phyloP scores from a whole-genome alignment of 345 rosid species.

The Lumnitzera racemosa region DNA sequence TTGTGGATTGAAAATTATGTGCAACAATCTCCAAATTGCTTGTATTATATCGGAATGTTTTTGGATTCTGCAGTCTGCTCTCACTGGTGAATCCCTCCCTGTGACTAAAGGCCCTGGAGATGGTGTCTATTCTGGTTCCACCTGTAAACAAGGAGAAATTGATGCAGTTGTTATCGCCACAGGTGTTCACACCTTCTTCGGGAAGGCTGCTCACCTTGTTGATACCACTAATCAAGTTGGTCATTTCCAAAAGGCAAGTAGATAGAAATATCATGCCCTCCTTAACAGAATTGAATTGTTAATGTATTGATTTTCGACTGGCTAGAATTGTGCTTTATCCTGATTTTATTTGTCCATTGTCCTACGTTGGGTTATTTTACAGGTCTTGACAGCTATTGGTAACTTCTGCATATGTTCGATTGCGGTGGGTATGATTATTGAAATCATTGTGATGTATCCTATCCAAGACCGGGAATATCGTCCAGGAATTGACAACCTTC shows the following conservation, averaged over 20 bases:
- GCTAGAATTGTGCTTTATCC: not conserved
- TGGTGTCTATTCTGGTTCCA: slow-evolving; percentile 96
- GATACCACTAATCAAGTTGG: slow-evolving; percentile 99
- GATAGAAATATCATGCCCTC: slow-evolving; percentile 4
- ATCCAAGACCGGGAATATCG: slow-evolving; percentile 89
- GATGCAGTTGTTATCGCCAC: slow-evolving; percentile 97
- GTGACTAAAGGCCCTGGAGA: slow-evolving; percentile 96
- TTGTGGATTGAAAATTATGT: not conserved
- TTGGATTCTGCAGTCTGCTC: slow-evolving; percentile 67
- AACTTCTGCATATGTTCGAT: slow-evolving; percentile 98
- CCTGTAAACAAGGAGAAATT: slow-evolving; percentile 96
- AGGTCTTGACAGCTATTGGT: slow-evolving; percentile 98
- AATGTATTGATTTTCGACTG: not conserved
- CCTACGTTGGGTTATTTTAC: slow-evolving; percentile 9
- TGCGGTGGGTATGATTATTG: slow-evolving; percentile 87
- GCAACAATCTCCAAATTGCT: not conserved
- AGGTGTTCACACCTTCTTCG: slow-evolving; percentile 96
- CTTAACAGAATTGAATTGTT: not conserved
- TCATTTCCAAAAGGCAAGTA: slow-evolving; percentile 84
- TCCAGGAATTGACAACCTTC: slow-evolving; percentile 98
- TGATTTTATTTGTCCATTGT: slow-evolving; percentile 1
- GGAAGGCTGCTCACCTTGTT: slow-evolving; percentile 97
- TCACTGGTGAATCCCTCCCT: slow-evolving; percentile 97
- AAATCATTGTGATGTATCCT: slow-evolving; percentile 92
- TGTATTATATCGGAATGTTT: not conserved